Evolutionary conservation across 257 asterid genomes (phyloP).

Genomic region (Capsicum baccatum): DNA sequence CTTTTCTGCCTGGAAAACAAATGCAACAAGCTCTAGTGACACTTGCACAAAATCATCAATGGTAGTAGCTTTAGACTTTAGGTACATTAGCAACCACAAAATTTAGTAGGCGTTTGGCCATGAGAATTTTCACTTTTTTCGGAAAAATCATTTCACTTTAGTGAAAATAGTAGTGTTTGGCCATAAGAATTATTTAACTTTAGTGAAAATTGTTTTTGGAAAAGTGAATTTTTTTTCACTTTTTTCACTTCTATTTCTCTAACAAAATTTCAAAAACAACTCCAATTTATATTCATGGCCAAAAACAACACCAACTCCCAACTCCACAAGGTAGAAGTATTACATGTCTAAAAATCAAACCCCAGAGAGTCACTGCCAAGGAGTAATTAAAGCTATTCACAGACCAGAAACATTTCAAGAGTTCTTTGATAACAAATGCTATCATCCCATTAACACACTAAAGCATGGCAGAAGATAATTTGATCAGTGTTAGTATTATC

Average conservation of each 20-base stretch:
- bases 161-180: too few relatives aligned
- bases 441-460: not conserved
- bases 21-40: not conserved
- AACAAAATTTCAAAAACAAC: too few relatives aligned
- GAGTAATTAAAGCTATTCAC: not conserved
- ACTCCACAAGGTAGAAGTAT: not conserved
- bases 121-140: too few relatives aligned
- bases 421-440: not conserved
- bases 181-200: too few relatives aligned
- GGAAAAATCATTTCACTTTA: too few relatives aligned
- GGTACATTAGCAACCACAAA: not conserved
- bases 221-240: too few relatives aligned
- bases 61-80: not conserved
- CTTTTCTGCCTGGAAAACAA: constrained; percentile 25
- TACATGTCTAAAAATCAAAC: too few relatives aligned
- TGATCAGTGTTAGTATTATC: not conserved
- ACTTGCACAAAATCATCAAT: not conserved
- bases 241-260: too few relatives aligned
- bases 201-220: too few relatives aligned
- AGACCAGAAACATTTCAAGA: not conserved
- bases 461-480: not conserved
- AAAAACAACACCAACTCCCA: too few relatives aligned
- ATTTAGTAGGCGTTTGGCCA: not conserved
- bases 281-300: too few relatives aligned
- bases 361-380: not conserved